A percentile compares a stretch with the other conserved stretches of the same genome.
phyloP scores from a whole-genome alignment of 257 asterid genomes.

The Nicotiana tomentosiformis region DNA sequence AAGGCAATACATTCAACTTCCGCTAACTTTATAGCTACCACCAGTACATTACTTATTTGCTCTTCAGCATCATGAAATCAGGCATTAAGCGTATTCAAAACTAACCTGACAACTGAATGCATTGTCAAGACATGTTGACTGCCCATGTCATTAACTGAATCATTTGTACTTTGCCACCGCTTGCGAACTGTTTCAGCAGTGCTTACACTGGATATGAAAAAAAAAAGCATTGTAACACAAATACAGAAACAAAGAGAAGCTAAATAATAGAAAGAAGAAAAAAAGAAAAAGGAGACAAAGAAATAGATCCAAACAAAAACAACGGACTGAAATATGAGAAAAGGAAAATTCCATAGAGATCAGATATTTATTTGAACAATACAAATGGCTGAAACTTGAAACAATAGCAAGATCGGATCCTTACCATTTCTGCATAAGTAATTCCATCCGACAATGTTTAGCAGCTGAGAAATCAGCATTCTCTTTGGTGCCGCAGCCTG shows the following conservation, averaged over 20 bases:
- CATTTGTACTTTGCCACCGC: conserved; percentile 42
- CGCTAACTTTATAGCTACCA: background rate
- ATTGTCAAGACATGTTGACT: conserved; percentile 42
- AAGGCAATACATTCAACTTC: background rate
- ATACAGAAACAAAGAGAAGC: background rate
- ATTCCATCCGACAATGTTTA: conserved; percentile 83
- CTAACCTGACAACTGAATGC: conserved; percentile 51
- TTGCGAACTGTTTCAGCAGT: conserved; percentile 46
- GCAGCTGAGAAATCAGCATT: conserved; percentile 70
- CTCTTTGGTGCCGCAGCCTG: conserved; percentile 50
- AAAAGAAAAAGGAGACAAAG: background rate
- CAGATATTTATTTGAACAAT: background rate
- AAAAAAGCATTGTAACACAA: conserved; percentile 1
- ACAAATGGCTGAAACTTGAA: background rate
- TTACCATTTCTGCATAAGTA: conserved; percentile 63
- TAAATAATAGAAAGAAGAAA: background rate
- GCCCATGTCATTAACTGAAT: conserved; percentile 49
- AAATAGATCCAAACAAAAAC: background rate
- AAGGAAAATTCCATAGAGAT: background rate
- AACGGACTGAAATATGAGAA: background rate
- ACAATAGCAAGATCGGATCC: background rate
- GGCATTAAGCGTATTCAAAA: conserved; percentile 7
- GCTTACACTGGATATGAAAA: conserved; percentile 35
- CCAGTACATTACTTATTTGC: background rate
- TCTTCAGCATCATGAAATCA: conserved; percentile 6